Percentiles rank a stretch among this genome's conserved stretches.
These are phyloP conservation scores for Xylaria sp. DNA, from an alignment of 2,329 filamentous ascomycete genomes.

Conservation along the genomic window DNA sequence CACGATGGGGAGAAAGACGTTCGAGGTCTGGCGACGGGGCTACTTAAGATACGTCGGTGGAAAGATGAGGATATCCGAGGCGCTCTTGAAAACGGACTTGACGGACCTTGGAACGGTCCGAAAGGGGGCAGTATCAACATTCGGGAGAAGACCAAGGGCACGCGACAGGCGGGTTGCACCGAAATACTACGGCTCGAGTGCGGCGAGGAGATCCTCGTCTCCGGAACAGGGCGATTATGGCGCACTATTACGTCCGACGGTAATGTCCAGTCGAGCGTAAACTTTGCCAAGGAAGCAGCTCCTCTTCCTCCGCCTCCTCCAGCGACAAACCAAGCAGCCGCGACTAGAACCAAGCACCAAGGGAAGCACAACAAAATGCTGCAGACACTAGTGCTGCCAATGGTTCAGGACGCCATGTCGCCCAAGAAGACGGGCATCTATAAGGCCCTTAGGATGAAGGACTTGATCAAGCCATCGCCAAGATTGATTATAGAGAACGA, in stretches of 20 bases:
- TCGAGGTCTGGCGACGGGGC: slow-evolving; percentile 60
- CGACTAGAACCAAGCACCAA: slow-evolving; percentile 6
- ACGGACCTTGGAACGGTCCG: not conserved
- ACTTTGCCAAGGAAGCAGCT: not conserved
- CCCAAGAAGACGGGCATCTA: slow-evolving; percentile 32
- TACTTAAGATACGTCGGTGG: slow-evolving; percentile 60
- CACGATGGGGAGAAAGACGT: slow-evolving; percentile 70
- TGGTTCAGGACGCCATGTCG: slow-evolving; percentile 32
- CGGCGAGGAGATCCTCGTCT: slow-evolving; percentile 57
- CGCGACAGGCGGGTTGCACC: slow-evolving; percentile 45
- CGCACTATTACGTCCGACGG: slow-evolving; percentile 12
- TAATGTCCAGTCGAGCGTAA: slow-evolving; percentile 1
- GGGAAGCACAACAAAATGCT: slow-evolving; percentile 13
- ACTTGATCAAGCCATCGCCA: slow-evolving; percentile 38
- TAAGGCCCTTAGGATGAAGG: slow-evolving; percentile 31
- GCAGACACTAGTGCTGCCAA: slow-evolving; percentile 21
- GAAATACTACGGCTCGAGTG: slow-evolving; percentile 55
- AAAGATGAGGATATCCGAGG: slow-evolving; percentile 57
- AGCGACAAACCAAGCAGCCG: not conserved
- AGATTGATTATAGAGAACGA: slow-evolving; percentile 33
- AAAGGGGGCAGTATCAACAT: slow-evolving; percentile 26
- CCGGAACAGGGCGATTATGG: slow-evolving; percentile 52
- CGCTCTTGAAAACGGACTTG: slow-evolving; percentile 36
- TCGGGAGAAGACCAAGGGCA: slow-evolving; percentile 10
- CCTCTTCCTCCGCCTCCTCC: not conserved